Evolutionary conservation across 441 rosid genomes (phyloP).

Genomic region (Erodium chrysanthum): DNA sequence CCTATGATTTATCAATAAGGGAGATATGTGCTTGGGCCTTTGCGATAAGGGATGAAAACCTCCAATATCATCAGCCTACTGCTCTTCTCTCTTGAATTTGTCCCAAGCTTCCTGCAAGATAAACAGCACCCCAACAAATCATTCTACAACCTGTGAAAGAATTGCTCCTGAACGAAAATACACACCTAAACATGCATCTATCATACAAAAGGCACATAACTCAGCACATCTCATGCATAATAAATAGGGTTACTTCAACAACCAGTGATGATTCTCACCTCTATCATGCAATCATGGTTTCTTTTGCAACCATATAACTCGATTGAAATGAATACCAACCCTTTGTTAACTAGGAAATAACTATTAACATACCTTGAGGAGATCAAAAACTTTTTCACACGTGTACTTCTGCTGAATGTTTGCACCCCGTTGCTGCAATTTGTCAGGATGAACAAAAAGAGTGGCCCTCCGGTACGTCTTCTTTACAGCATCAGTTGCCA

Average conservation of each 20-base stretch:
- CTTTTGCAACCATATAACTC: neutral
- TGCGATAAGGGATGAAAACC: neutral
- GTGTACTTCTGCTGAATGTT: constrained; percentile 78
- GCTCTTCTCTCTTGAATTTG: constrained; percentile 65
- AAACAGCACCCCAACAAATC: no score
- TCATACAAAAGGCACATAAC: neutral
- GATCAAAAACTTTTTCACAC: constrained; percentile 94
- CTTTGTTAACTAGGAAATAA: no score
- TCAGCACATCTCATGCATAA: neutral
- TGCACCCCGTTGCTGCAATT: constrained; percentile 95
- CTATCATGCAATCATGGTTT: no score
- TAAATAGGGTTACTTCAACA: no score
- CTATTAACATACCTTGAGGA: constrained; percentile 55
- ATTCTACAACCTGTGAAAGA: no score
- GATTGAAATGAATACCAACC: neutral
- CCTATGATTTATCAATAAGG: neutral
- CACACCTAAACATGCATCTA: no score
- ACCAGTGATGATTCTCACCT: no score
- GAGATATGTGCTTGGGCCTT: neutral
- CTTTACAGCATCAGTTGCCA: constrained; percentile 62
- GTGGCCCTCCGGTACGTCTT: constrained; percentile 93
- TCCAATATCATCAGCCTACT: constrained; percentile 22
- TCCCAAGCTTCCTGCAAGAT: constrained; percentile 80
- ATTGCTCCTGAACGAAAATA: no score
- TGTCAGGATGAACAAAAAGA: constrained; percentile 86